Percentiles rank a stretch among this genome's conserved stretches.
phyloP scores from a whole-genome alignment of 2,329 filamentous ascomycete genomes.

The Teratosphaeria gauchensis region DNA sequence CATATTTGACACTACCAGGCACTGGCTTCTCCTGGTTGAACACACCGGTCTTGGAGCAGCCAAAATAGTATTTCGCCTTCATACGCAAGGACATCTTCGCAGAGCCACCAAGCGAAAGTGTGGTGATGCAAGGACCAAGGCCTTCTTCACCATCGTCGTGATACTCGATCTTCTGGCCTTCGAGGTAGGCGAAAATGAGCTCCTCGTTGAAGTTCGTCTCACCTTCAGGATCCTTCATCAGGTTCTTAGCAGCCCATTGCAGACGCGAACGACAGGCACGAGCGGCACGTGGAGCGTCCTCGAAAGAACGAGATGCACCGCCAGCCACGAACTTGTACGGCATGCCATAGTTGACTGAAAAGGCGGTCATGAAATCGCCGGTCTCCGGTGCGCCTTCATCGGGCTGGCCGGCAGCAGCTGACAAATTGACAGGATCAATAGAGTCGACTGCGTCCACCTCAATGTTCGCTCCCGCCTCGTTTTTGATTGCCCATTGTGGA shows the following conservation, averaged over 20 bases:
- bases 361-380: conserved; percentile 26
- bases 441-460: background rate
- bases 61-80: conserved; percentile 42
- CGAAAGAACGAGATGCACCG: conserved; percentile 43
- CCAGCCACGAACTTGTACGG: conserved; percentile 57
- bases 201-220: conserved; percentile 51
- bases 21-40: conserved; percentile 25
- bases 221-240: conserved; percentile 24
- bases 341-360: conserved; percentile 41
- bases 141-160: conserved; percentile 59
- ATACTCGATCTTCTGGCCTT: conserved; percentile 51
- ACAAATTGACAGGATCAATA: background rate
- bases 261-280: conserved; percentile 43
- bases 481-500: background rate
- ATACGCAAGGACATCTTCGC: conserved; percentile 50
- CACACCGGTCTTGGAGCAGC: conserved; percentile 24
- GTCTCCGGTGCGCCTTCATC: conserved; percentile 5
- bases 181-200: conserved; percentile 53
- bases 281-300: conserved; percentile 38
- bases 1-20: conserved; percentile 20
- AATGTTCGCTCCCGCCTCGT: background rate
- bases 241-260: conserved; percentile 44
- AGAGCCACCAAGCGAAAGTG: conserved; percentile 49
- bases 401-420: background rate
- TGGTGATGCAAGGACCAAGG: conserved; percentile 53